Evolutionary conservation across 306 rosid genomes (phyloP), one percentile per base, ranked within the genome.

Genomic region (Alnus rubra): DNA sequence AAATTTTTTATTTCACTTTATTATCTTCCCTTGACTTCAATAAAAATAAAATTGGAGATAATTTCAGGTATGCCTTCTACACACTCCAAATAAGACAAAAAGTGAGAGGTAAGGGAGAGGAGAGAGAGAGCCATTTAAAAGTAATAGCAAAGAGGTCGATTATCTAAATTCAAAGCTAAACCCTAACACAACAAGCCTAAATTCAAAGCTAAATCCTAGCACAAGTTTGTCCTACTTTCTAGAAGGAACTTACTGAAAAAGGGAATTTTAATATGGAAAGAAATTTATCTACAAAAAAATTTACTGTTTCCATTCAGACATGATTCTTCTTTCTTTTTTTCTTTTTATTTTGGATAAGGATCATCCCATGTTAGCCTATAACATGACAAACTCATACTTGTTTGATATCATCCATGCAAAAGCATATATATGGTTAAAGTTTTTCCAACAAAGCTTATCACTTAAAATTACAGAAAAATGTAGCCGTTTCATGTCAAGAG

Each of bases 1-100:
- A 80, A 88, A 75, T 76, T 52, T 81, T 52, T 76, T 51, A 71
- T 15, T 31, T 74, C 63, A 69, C 50, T 16, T 68, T 75, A 73
- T 71, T 73, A 75, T 51, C 44, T 80, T 51, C 59, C 23, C 33
- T 52, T 2, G 5, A 48, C 56, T 67, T 0, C 23, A 16, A 28
- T 9, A 68, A 74, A 77, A 23, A 42, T 49, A 39, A 55, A 78
- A 62, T 19, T 37, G 14, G 62, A 70, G 39, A 44, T 62, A 78
- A 5, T 15, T 18, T 77, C 51, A 68, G 59, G 56, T 55, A 78
- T 67, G 70, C 64, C 71, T 28, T 67, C 23, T 75, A 71, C 71
- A 64, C 59, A 63, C 70, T 16, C n/a, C 16, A 39, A 16, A 18
- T 67, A 67, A 42, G 50, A 42, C 2, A n/a, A 23, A 52, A 0